Evolutionary conservation across 192 early-diverging fungal genomes (phyloP), one percentile per base, ranked within the genome.

Genomic region (Coemansia reversa): DNA sequence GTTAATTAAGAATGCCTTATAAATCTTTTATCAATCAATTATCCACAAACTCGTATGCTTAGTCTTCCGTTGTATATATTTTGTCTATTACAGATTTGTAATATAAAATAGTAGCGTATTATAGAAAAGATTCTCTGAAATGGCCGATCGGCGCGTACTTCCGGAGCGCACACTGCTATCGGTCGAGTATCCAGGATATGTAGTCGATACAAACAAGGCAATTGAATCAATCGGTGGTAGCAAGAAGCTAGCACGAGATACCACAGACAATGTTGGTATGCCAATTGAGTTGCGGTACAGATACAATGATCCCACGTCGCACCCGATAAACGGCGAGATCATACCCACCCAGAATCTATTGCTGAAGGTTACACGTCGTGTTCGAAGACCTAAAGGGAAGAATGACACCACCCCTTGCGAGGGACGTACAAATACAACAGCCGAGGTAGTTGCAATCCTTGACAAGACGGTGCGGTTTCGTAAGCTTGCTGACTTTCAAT

Each of bases 151-250:
- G 22, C 51, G 19, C 23, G 8, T 39, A 11, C 23, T 80, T 25
- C 72, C 77, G 3, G 58, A 68, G 56, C 53, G 50, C 28, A 62
- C 69, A 0, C 27, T 68, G n/a, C 55, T 81, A 20, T 61, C 73
- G 0, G 69, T 84, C 20, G 82, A 84, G 39, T 84, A 81, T 25
- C 82, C 82, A 5, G 82, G 78, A 2, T 71, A 74, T 45, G 78
- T 84, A 19, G 30, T 61, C 8, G 32, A 77, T 33, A 20, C 55
- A 0, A 63, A 76, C 23, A 74, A 72, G 35, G 78, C 78, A 1
- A 59, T 84, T 28, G 48, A 30, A 33, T 66, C 78, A 11, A 35
- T 84, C 18, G 82, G 82, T 19, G 82, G 82, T 19, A 65, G 56
- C 51, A 63, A 76, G 29, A 65, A 66, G 50, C 70, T 83, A 6